Conservation (phyloP, 2,329 filamentous ascomycete genomes). For the Macrophomina phaseolina region DNA sequence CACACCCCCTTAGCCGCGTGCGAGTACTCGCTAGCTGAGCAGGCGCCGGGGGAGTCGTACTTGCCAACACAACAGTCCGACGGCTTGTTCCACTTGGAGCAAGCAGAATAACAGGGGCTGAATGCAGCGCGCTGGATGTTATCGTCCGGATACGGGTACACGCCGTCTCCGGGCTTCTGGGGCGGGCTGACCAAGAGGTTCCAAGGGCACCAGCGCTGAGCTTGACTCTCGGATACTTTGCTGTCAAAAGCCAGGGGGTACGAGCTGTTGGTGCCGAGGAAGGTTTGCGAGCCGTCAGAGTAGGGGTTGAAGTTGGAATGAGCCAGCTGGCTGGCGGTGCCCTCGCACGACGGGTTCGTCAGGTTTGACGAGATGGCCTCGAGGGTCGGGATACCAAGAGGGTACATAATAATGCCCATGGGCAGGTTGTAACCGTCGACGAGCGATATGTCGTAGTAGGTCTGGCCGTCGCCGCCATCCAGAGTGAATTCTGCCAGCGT, state of each 20-base stretch:
- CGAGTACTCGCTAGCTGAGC: slow-evolving; percentile 72
- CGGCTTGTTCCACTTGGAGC: slow-evolving; percentile 69
- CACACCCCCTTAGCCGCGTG: slow-evolving; percentile 74
- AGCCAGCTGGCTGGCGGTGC: slow-evolving; percentile 66
- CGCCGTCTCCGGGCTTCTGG: slow-evolving; percentile 71
- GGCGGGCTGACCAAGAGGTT: slow-evolving; percentile 73
- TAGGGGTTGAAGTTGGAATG: slow-evolving; percentile 54
- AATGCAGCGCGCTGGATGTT: slow-evolving; percentile 73
- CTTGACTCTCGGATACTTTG: slow-evolving; percentile 60
- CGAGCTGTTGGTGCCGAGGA: slow-evolving; percentile 66
- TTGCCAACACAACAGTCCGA: slow-evolving; percentile 77
- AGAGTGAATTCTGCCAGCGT: slow-evolving; percentile 84
- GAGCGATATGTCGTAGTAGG: slow-evolving; percentile 83
- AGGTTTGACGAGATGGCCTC: slow-evolving; percentile 73
- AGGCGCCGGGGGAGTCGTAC: slow-evolving; percentile 67
- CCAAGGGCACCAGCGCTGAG: slow-evolving; percentile 80
- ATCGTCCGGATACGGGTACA: slow-evolving; percentile 82
- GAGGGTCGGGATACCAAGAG: slow-evolving; percentile 65
- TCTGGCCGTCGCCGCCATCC: slow-evolving; percentile 69
- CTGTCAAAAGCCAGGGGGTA: slow-evolving; percentile 73
- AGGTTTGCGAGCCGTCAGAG: slow-evolving; percentile 53
- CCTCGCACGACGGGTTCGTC: slow-evolving; percentile 78
- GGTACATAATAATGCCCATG: slow-evolving; percentile 60
- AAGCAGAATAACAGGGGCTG: slow-evolving; percentile 79
- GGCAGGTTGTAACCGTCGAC: slow-evolving; percentile 87